Evolutionary conservation across 2,329 filamentous ascomycete species (phyloP).

Genomic region (Aspergillus uvarum): DNA sequence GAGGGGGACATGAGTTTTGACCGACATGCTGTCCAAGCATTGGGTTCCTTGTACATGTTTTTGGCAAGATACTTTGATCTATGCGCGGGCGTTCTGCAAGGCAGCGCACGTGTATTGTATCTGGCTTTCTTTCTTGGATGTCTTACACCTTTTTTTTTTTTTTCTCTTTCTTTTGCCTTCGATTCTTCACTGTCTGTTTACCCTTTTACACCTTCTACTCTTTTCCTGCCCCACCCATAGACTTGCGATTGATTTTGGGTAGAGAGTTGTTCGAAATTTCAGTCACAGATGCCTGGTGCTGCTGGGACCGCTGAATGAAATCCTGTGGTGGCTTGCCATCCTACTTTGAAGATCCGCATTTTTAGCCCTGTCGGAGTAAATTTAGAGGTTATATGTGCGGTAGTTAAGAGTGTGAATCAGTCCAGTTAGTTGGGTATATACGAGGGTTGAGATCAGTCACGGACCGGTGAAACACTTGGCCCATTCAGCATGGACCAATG

Average conservation of each 20-base stretch:
- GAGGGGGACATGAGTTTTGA: constrained; percentile 22
- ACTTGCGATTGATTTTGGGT: constrained; percentile 26
- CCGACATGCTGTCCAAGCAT: constrained; percentile 21
- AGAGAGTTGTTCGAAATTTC: constrained; percentile 9
- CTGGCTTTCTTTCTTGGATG: constrained; percentile 19
- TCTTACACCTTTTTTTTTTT: constrained; percentile 10
- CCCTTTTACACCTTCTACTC: constrained; percentile 20
- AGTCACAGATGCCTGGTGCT: constrained; percentile 23
- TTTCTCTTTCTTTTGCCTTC: constrained; percentile 3
- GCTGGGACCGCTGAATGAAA: constrained; percentile 17
- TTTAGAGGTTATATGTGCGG: too few relatives aligned
- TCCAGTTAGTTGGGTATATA: background rate
- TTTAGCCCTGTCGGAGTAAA: background rate
- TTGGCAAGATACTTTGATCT: constrained; percentile 24
- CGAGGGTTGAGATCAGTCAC: background rate
- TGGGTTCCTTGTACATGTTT: constrained; percentile 27
- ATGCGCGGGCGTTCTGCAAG: constrained; percentile 19
- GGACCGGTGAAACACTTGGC: background rate
- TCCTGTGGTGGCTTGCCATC: constrained; percentile 6
- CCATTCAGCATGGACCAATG: background rate
- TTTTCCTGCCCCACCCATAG: constrained; percentile 18
- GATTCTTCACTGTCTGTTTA: constrained; percentile 14
- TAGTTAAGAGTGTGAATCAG: too few relatives aligned
- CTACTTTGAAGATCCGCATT: background rate
- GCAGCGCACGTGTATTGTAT: constrained; percentile 17